Evolutionary conservation across 192 early-diverging fungal genomes (phyloP).

Genomic region (Backusella macrospora): DNA sequence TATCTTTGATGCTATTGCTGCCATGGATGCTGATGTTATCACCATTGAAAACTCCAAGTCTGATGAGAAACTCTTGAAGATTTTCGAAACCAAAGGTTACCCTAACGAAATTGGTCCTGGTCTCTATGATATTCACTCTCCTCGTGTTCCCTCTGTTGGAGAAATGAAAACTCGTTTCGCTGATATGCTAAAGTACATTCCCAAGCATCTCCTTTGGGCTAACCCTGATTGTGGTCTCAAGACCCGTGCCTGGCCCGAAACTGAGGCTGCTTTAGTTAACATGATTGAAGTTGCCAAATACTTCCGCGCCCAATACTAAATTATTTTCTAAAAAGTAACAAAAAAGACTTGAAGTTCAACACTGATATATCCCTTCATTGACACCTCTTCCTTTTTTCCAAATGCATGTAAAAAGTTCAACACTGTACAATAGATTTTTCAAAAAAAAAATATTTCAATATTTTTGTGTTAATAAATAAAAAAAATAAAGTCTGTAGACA

Average conservation of each 20-base stretch:
- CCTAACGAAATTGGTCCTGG: constrained; percentile 93
- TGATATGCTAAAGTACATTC: constrained; percentile 86
- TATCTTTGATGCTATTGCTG: constrained; percentile 92
- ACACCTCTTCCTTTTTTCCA: background rate
- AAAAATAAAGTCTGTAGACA: too few species aligned
- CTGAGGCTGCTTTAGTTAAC: constrained; percentile 83
- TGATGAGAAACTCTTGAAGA: constrained; percentile 91
- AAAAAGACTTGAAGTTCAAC: constrained; percentile 18
- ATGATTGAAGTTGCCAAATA: constrained; percentile 79
- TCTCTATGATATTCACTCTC: constrained; percentile 98
- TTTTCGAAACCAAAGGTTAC: constrained; percentile 85
- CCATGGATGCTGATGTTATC: constrained; percentile 94
- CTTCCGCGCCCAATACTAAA: constrained; percentile 51
- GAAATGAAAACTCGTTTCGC: constrained; percentile 88
- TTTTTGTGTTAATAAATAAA: constrained; percentile 6
- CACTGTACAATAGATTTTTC: constrained; percentile 21
- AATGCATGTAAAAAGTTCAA: constrained; percentile 20
- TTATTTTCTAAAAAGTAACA: background rate
- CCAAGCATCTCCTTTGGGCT: constrained; percentile 83
- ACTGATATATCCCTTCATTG: background rate
- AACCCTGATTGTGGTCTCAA: constrained; percentile 99
- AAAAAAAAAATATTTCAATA: constrained; percentile 7
- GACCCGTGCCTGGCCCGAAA: constrained; percentile 95
- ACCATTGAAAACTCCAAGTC: constrained; percentile 99
- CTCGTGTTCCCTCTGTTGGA: constrained; percentile 85